A percentile compares a stretch with the other conserved stretches of the same genome.
These are phyloP conservation scores for Epichloe gansuensis DNA, from an alignment of 2,329 filamentous ascomycete genomes.

Conservation along the genomic window DNA sequence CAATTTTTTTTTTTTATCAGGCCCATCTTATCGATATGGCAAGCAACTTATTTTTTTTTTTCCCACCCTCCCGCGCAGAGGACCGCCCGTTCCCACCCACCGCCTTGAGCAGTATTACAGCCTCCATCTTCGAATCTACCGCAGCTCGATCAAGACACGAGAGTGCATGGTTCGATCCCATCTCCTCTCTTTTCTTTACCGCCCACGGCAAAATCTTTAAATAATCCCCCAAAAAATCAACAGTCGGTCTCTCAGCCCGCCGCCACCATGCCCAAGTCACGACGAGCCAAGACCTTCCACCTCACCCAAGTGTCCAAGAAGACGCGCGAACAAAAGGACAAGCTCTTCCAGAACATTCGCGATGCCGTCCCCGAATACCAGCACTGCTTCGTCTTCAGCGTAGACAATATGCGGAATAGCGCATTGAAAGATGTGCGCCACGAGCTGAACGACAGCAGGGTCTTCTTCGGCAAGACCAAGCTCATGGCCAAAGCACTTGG, in stretches of 20 bases:
- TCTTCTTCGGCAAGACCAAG: slow-evolving; percentile 99
- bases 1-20: not conserved
- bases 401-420: slow-evolving; percentile 97
- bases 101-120: not conserved
- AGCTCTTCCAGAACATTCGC: slow-evolving; percentile 79
- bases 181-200: not conserved
- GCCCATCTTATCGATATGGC: slow-evolving; percentile 4
- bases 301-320: slow-evolving; percentile 89
- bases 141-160: not conserved
- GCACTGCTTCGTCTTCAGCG: slow-evolving; percentile 83
- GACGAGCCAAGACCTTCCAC: slow-evolving; percentile 79
- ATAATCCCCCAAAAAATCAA: not conserved
- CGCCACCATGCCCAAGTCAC: slow-evolving; percentile 81
- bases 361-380: slow-evolving; percentile 74
- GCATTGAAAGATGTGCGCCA: slow-evolving; percentile 83
- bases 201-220: not conserved
- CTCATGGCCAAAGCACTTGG: slow-evolving; percentile 96
- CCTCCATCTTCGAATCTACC: not conserved
- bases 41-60: slow-evolving; percentile 1
- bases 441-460: slow-evolving; percentile 60
- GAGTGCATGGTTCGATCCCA: not conserved
- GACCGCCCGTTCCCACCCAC: not conserved
- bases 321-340: slow-evolving; percentile 78
- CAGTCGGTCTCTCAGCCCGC: slow-evolving; percentile 3
- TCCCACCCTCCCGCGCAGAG: not conserved